phyloP scores from a whole-genome alignment of 352 stramenopile genomes.

The Globisporangium paroecandrum region DNA sequence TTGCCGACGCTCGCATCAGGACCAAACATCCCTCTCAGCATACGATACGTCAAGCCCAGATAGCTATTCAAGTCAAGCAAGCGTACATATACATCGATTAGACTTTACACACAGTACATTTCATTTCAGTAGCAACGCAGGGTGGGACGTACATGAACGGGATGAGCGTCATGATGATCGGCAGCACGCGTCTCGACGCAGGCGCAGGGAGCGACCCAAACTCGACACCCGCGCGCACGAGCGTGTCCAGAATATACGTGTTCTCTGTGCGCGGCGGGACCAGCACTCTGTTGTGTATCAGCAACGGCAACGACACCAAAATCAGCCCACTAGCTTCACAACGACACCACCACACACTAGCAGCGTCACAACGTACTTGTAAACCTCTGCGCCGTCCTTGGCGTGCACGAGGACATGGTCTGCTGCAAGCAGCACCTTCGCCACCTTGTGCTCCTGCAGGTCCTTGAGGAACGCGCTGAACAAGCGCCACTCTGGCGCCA shows the following conservation, averaged over 20 bases:
- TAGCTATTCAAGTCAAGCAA: slow-evolving; percentile 37
- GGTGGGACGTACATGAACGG: slow-evolving; percentile 52
- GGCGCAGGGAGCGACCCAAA: slow-evolving; percentile 64
- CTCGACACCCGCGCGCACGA: slow-evolving; percentile 60
- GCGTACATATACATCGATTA: neutral
- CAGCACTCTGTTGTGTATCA: slow-evolving; percentile 39
- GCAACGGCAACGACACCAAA: neutral
- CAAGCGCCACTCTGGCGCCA: slow-evolving; percentile 42
- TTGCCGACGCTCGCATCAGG: slow-evolving; percentile 53
- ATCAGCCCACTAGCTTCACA: slow-evolving; percentile 5
- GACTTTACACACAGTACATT: neutral
- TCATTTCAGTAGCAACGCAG: neutral
- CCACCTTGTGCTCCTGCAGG: slow-evolving; percentile 37
- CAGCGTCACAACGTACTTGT: slow-evolving; percentile 44
- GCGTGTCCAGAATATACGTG: slow-evolving; percentile 62
- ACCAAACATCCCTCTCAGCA: slow-evolving; percentile 68
- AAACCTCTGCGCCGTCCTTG: slow-evolving; percentile 36
- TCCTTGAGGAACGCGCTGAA: slow-evolving; percentile 72
- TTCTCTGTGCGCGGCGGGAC: slow-evolving; percentile 71
- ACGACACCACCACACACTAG: neutral
- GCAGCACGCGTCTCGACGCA: slow-evolving; percentile 37
- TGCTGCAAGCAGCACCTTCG: slow-evolving; percentile 60
- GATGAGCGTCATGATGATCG: slow-evolving; percentile 61
- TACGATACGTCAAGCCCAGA: slow-evolving; percentile 79
- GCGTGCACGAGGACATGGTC: slow-evolving; percentile 58